phyloP scores from a whole-genome alignment of 1,284 basidiomycete genomes.

The Trichosporon ovoides region DNA sequence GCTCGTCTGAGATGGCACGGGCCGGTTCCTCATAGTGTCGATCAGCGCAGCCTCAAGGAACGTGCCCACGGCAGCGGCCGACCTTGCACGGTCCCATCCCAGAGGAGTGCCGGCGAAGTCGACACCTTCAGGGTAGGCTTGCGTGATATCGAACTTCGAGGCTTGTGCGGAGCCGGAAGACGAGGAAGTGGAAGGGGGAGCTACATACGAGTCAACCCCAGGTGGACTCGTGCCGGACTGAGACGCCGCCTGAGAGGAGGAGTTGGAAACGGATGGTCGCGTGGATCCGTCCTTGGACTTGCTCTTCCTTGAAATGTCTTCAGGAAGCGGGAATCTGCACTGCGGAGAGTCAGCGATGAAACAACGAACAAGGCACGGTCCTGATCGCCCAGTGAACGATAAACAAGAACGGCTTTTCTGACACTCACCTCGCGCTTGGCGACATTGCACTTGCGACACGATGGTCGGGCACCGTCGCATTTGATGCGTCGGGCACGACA shows the following conservation, averaged over 20 bases:
- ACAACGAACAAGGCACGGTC: too few species aligned
- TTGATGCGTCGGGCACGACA: slow-evolving; percentile 45
- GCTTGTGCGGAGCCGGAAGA: neutral
- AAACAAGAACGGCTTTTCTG: too few species aligned
- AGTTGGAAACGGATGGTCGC: too few species aligned
- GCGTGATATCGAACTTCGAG: slow-evolving; percentile 10
- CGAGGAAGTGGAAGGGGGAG: neutral
- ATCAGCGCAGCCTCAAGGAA: neutral
- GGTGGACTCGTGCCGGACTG: too few species aligned
- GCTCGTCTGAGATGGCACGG: neutral
- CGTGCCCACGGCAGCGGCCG: neutral
- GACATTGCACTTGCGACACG: slow-evolving; percentile 40
- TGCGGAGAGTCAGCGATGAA: slow-evolving; percentile 12
- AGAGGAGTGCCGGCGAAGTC: slow-evolving; percentile 10
- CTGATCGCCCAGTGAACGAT: too few species aligned
- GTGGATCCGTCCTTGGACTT: slow-evolving; percentile 5
- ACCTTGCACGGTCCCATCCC: slow-evolving; percentile 25
- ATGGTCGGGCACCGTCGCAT: slow-evolving; percentile 43
- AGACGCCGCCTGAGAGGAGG: too few species aligned
- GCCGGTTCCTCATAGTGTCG: neutral
- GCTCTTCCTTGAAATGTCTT: slow-evolving; percentile 13
- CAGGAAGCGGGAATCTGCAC: slow-evolving; percentile 34
- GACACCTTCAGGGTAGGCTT: slow-evolving; percentile 14
- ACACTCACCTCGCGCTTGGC: slow-evolving; percentile 43
- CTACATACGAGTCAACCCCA: neutral